Evolutionary conservation across 352 stramenopile genomes (phyloP), one percentile per base, ranked within the genome.

Genomic region (Globisporangium uncinulatum): DNA sequence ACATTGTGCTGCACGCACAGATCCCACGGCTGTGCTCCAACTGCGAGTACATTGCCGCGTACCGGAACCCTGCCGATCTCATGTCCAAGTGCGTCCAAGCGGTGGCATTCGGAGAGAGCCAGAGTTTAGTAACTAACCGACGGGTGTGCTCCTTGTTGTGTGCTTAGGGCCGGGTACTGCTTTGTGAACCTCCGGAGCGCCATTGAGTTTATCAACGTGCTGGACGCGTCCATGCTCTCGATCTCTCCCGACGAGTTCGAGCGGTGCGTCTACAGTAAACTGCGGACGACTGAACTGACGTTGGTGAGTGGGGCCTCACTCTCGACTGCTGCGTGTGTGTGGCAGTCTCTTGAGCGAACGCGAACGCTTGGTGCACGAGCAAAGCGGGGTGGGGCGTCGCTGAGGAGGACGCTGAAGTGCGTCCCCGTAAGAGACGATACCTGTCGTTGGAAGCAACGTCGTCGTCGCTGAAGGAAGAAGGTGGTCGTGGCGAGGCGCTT

Each of bases 101-200:
- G 24, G 24, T 29, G 24, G 24, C 24, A 4, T 29, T 29, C 24
- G 24, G 24, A 29, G 24, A 1, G 24, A 29, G 24, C 24, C 24
- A 29, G 24, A 4, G 2, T 4, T 29, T 1, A 29, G 24, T 29
- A 31, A 52, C 50, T 37, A 19, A 42, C 43, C 14, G 24, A 13
- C 5, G 34, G 6, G 34, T 39, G 11, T 53, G 49, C 9, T 58
- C 37, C 37, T 5, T 32, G 29, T 45, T 51, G 24, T 63, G 43
- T 21, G 55, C 9, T 44, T 51, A 94, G 84, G 59, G 79, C 83
- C 37, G 89, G 89, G 20, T 97, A 97, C 56, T 97, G 89, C 55
- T 96, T 97, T 62, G 87, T 95, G 6, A 97, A 97, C 50, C 67
- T 97, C 20, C 83, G 88, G 19, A 96, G 86, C 42, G 89, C 89